These are phyloP conservation scores for Suillus lakei DNA, from an alignment of 768 basidiomycete genomes.

Conservation along the genomic window DNA sequence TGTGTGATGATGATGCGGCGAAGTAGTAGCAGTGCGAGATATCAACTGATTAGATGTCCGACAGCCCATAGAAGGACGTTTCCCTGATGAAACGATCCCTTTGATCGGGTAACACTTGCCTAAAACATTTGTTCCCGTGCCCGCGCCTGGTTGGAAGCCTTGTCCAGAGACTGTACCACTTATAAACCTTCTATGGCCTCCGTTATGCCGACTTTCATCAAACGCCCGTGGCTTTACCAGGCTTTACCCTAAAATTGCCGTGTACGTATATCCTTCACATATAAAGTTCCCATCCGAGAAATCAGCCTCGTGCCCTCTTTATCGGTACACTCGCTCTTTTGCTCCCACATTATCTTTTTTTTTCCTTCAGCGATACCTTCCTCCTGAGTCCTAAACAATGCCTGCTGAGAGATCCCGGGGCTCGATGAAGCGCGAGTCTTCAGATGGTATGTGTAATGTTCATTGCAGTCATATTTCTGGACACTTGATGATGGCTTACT, in stretches of 20 bases:
- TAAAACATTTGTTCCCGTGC: conserved; percentile 11
- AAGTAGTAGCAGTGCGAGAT: neutral
- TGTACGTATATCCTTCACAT: conserved; percentile 36
- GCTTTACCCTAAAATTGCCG: conserved; percentile 39
- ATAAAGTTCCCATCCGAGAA: conserved; percentile 31
- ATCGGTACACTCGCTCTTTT: conserved; percentile 22
- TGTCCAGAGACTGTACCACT: conserved; percentile 18
- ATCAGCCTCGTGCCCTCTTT: conserved; percentile 30
- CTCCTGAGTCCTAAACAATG: conserved; percentile 36
- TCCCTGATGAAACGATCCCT: conserved; percentile 11
- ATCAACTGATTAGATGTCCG: conserved; percentile 16
- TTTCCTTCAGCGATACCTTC: conserved; percentile 30
- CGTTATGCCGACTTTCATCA: conserved; percentile 32
- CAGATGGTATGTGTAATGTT: conserved; percentile 39
- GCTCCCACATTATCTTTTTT: conserved; percentile 8
- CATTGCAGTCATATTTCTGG: conserved; percentile 8
- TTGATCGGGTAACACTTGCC: conserved; percentile 22
- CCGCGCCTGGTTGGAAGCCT: neutral
- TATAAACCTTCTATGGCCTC: conserved; percentile 35
- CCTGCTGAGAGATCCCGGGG: conserved; percentile 51
- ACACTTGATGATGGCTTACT: conserved; percentile 18
- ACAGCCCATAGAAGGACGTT: neutral
- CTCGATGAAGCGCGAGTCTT: conserved; percentile 36
- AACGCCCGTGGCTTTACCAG: conserved; percentile 34
- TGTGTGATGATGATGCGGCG: conserved; percentile 4